A percentile compares a stretch with the other conserved stretches of the same genome.
Evolutionary conservation across 805 yeast genomes (phyloP).

Genomic region (Teunomyces funiuensis): DNA sequence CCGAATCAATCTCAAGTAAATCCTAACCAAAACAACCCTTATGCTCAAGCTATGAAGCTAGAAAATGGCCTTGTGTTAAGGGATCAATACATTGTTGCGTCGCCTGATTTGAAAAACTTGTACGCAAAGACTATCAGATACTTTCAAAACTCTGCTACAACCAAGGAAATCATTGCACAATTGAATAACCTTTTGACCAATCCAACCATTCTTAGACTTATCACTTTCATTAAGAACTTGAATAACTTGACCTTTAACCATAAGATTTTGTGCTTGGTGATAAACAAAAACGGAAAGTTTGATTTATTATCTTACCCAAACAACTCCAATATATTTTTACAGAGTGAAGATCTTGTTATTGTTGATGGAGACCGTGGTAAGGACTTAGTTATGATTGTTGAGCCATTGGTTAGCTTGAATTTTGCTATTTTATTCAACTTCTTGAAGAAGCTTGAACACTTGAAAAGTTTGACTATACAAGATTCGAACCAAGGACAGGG

Average conservation of each 20-base stretch:
- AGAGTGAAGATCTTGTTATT: slow-evolving; percentile 64
- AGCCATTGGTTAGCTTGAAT: slow-evolving; percentile 60
- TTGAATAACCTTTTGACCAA: slow-evolving; percentile 26
- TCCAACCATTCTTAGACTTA: slow-evolving; percentile 30
- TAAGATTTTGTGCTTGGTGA: slow-evolving; percentile 47
- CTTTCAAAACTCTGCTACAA: slow-evolving; percentile 41
- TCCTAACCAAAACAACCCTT: slow-evolving; percentile 3
- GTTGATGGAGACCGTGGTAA: slow-evolving; percentile 86
- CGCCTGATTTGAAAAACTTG: slow-evolving; percentile 52
- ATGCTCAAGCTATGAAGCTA: slow-evolving; percentile 32
- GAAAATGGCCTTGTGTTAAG: slow-evolving; percentile 65
- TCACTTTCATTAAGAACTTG: slow-evolving; percentile 39
- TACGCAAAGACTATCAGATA: slow-evolving; percentile 53
- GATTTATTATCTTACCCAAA: slow-evolving; percentile 70
- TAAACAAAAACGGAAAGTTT: slow-evolving; percentile 63
- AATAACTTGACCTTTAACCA: slow-evolving; percentile 43
- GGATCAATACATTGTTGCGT: slow-evolving; percentile 57
- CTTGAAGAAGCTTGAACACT: slow-evolving; percentile 69
- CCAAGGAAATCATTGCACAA: slow-evolving; percentile 25
- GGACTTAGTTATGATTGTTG: slow-evolving; percentile 71
- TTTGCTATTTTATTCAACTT: slow-evolving; percentile 72
- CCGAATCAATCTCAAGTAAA: not conserved
- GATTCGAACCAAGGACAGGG: slow-evolving; percentile 20
- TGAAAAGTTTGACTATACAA: slow-evolving; percentile 47
- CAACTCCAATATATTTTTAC: slow-evolving; percentile 58